These are phyloP conservation scores for Eutrema heterophyllum DNA, from an alignment of 345 rosid genomes.

Conservation along the genomic window DNA sequence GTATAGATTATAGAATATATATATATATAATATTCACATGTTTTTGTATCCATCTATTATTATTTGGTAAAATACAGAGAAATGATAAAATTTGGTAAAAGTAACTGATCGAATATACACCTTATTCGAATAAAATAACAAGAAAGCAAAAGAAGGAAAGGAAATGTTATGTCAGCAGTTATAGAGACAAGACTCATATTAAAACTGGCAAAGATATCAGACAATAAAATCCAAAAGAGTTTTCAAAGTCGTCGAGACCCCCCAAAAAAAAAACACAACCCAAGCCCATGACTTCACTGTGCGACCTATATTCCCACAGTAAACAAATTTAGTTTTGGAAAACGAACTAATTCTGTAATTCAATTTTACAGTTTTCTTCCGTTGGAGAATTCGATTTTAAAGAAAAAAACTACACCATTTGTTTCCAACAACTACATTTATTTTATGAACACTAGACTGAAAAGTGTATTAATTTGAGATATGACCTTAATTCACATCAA, in stretches of 20 bases:
- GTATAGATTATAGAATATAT: not conserved
- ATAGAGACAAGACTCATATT: conserved; percentile 26
- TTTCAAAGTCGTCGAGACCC: conserved; percentile 23
- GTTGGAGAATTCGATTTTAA: not conserved
- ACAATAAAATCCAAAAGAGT: conserved; percentile 33
- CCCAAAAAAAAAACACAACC: not conserved
- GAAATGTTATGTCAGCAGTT: conserved; percentile 31
- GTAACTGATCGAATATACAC: conserved; percentile 3
- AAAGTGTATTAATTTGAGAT: not conserved
- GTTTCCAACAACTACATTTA: no score
- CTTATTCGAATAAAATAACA: not conserved
- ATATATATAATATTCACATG: not conserved
- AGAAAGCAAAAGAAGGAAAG: conserved; percentile 19
- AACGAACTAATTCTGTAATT: not conserved
- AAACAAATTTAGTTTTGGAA: not conserved
- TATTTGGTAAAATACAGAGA: not conserved
- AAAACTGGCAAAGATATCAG: conserved; percentile 23
- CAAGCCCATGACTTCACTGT: conserved; percentile 18
- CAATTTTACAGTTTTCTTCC: not conserved
- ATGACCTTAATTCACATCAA: no score
- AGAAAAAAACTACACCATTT: not conserved
- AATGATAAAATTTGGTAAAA: conserved; percentile 14
- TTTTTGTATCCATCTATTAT: not conserved
- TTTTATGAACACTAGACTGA: not conserved
- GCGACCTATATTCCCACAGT: conserved; percentile 12